These are phyloP conservation scores for Dictyostelium firmibasis DNA, from an alignment of 78 protist species.

Conservation along the genomic window DNA sequence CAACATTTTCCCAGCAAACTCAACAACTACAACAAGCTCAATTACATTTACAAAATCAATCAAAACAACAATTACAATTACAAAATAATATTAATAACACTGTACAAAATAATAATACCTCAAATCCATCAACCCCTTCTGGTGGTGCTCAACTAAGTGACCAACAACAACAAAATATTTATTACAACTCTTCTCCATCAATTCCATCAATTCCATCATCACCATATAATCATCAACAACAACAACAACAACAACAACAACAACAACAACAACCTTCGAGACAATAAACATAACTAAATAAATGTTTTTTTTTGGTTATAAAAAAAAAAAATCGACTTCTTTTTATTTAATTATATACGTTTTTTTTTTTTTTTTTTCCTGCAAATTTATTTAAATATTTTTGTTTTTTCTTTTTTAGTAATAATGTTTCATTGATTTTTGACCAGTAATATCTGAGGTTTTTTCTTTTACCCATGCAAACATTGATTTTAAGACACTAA, in stretches of 20 bases:
- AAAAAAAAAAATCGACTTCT: not conserved
- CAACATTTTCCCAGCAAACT: constrained; percentile 42
- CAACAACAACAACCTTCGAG: too few relatives aligned
- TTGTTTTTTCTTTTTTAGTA: too few relatives aligned
- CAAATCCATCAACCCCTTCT: not conserved
- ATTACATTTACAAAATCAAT: not conserved
- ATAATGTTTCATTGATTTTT: constrained; percentile 29
- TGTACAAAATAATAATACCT: not conserved
- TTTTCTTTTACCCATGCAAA: constrained; percentile 39
- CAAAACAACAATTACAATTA: not conserved
- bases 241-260: not conserved
- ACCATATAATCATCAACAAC: not conserved
- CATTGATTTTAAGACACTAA: constrained; percentile 45
- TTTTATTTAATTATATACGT: too few relatives aligned
- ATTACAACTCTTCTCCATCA: not conserved
- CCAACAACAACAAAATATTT: not conserved
- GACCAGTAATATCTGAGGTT: constrained; percentile 26
- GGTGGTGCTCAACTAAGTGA: not conserved
- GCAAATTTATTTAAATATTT: not conserved
- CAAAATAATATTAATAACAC: not conserved
- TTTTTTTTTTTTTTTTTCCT: not conserved
- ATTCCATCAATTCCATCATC: constrained; percentile 16
- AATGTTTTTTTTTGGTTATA: not conserved
- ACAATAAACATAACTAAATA: not conserved
- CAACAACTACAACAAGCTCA: constrained; percentile 34